Evolutionary conservation across 257 asterid species (phyloP).

Genomic region (Gardenia jasminoides): DNA sequence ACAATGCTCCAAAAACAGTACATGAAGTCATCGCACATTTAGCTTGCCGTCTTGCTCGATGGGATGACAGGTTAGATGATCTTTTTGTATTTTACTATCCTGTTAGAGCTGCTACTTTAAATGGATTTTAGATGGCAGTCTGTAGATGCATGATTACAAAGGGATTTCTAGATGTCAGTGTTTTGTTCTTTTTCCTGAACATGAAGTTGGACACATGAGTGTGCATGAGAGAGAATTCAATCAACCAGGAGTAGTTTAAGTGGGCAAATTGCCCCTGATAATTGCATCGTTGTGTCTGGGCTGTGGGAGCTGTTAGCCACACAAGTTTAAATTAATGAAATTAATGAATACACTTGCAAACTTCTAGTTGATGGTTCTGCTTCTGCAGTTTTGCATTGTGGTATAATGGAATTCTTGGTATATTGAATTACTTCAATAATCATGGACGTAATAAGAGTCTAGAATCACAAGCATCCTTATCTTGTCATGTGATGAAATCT

Average conservation of each 20-base stretch:
- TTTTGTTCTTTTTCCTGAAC: background rate
- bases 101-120: background rate
- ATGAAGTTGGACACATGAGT: background rate
- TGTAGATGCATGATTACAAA: background rate
- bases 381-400: background rate
- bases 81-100: conserved; percentile 3
- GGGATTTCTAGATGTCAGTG: background rate
- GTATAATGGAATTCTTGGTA: background rate
- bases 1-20: conserved; percentile 69
- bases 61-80: conserved; percentile 90
- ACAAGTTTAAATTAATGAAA: background rate
- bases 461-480: too few species aligned
- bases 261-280: background rate
- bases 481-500: too few species aligned
- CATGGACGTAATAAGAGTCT: background rate
- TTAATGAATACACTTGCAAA: background rate
- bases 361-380: background rate
- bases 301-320: too few species aligned
- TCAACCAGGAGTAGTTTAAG: background rate
- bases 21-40: conserved; percentile 76
- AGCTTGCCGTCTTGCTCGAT: conserved; percentile 87
- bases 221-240: background rate
- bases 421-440: background rate
- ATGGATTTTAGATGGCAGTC: background rate
- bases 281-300: too few species aligned